Percentiles rank a stretch among this genome's conserved stretches.
Conservation (phyloP, 2,329 filamentous ascomycete species). For the Xylariaceae sp. region DNA sequence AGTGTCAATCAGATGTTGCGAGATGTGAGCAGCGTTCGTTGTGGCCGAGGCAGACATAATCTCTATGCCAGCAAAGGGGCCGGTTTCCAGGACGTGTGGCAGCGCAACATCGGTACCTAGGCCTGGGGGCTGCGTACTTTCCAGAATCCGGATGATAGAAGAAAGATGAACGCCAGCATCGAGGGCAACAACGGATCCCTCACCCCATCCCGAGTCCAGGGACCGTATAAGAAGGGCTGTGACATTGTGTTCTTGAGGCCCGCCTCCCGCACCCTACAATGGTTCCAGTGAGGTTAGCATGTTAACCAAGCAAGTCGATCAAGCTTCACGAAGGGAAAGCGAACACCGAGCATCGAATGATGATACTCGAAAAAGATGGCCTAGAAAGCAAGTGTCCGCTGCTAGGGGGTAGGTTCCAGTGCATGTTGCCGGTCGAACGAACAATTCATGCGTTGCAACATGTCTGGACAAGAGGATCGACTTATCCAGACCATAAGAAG, state of each 20-base stretch:
- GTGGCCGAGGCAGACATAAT: conserved; percentile 60
- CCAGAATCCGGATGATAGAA: conserved; percentile 74
- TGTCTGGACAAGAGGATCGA: too few relatives aligned
- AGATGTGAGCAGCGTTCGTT: conserved; percentile 76
- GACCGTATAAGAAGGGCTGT: conserved; percentile 88
- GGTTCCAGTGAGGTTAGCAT: conserved; percentile 4
- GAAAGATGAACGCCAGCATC: conserved; percentile 89
- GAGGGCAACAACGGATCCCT: conserved; percentile 80
- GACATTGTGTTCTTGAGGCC: conserved; percentile 82
- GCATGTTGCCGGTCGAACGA: too few relatives aligned
- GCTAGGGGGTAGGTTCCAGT: too few relatives aligned
- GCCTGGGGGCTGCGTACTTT: conserved; percentile 42
- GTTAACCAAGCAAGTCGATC: background rate
- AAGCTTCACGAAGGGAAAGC: background rate
- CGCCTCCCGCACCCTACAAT: conserved; percentile 75
- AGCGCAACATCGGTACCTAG: conserved; percentile 36
- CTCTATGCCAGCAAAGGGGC: conserved; percentile 75
- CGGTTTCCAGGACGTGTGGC: conserved; percentile 54
- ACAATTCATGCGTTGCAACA: too few relatives aligned
- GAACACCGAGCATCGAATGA: background rate
- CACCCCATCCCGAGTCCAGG: conserved; percentile 69
- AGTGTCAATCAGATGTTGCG: conserved; percentile 73
- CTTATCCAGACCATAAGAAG: too few relatives aligned
- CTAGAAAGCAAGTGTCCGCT: too few relatives aligned
- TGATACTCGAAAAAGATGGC: too few relatives aligned